These are phyloP conservation scores for Apiotrichum montevideense DNA, from an alignment of 1,284 basidiomycete genomes.

Conservation along the genomic window DNA sequence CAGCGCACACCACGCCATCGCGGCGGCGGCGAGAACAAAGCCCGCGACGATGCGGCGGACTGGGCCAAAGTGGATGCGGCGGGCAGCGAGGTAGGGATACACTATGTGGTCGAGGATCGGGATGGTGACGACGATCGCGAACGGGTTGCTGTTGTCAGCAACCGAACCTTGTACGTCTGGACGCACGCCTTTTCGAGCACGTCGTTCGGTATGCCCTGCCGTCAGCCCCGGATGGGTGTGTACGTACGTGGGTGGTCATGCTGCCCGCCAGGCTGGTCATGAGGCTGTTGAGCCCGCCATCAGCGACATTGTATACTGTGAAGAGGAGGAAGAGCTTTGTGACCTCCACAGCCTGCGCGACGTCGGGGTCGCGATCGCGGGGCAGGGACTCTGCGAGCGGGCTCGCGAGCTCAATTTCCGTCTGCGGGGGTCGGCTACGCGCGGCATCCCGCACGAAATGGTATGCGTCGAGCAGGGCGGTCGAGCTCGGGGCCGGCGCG, in stretches of 20 bases:
- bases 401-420: background rate
- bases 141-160: constrained; percentile 11
- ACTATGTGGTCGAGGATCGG: constrained; percentile 18
- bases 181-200: constrained; percentile 17
- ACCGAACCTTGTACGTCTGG: too few species aligned
- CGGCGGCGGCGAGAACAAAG: constrained; percentile 16
- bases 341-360: background rate
- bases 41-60: constrained; percentile 18
- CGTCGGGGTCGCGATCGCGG: background rate
- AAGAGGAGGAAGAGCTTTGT: constrained; percentile 21
- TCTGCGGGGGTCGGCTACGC: background rate
- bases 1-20: constrained; percentile 22
- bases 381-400: background rate
- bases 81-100: constrained; percentile 10
- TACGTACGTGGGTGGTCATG: constrained; percentile 19
- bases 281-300: constrained; percentile 20
- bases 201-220: constrained; percentile 22
- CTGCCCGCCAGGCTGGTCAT: constrained; percentile 22
- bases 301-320: constrained; percentile 20
- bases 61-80: constrained; percentile 16
- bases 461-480: constrained; percentile 10
- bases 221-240: too few species aligned
- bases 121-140: constrained; percentile 23
- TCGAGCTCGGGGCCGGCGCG: constrained; percentile 10
- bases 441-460: background rate